phyloP scores from a whole-genome alignment of 2,329 filamentous ascomycete species.

The Cordyceps cateniannulata region DNA sequence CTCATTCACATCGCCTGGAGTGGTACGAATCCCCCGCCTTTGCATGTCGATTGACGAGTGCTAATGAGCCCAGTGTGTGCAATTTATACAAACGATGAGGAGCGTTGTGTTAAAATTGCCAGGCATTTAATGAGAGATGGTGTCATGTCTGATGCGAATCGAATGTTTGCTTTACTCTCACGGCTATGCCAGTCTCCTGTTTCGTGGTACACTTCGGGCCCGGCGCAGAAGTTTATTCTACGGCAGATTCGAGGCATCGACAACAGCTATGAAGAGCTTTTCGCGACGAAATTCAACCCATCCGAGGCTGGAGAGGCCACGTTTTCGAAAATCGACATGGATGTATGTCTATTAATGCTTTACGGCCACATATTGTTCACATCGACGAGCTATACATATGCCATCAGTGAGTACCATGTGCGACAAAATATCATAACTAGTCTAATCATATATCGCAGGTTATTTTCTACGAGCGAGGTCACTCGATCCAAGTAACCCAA shows the following conservation, averaged over 20 bases:
- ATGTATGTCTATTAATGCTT: conserved; percentile 75
- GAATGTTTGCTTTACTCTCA: conserved; percentile 74
- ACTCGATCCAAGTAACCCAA: conserved; percentile 67
- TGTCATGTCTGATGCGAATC: conserved; percentile 75
- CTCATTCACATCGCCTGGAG: conserved; percentile 74
- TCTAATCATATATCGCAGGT: conserved; percentile 32
- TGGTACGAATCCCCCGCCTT: conserved; percentile 36
- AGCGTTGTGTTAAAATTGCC: conserved; percentile 63
- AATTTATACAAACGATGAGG: conserved; percentile 72
- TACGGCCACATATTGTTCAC: conserved; percentile 88
- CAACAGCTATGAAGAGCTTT: conserved; percentile 31
- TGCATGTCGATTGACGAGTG: not conserved
- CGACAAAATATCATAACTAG: not conserved
- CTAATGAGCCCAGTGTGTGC: conserved; percentile 58
- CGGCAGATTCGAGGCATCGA: conserved; percentile 90
- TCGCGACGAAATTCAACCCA: conserved; percentile 21
- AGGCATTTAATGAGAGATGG: conserved; percentile 82
- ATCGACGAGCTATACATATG: conserved; percentile 74
- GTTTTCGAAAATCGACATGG: conserved; percentile 40
- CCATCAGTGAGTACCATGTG: conserved; percentile 54
- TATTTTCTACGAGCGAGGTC: conserved; percentile 79
- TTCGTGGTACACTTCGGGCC: conserved; percentile 71
- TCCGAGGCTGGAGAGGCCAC: not conserved
- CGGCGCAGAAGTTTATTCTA: conserved; percentile 84
- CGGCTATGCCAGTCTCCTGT: conserved; percentile 66